A percentile compares a stretch with the other conserved stretches of the same genome.
Conservation (phyloP, 164 flowering plant species). For the Chimonanthus praecox region DNA sequence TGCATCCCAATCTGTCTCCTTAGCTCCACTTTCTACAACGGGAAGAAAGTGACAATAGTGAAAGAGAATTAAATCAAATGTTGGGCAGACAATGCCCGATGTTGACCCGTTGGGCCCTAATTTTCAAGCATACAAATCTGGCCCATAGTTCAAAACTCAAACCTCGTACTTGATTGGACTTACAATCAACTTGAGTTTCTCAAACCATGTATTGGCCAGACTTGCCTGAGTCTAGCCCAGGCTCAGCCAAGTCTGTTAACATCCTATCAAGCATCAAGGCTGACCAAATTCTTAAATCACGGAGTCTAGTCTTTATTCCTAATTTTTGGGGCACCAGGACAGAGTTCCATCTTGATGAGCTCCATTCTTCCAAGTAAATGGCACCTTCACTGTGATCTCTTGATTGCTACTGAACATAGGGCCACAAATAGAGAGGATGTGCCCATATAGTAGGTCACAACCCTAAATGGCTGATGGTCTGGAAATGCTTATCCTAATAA, state of each 20-base stretch:
- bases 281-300: no score
- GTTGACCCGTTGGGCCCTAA: neutral
- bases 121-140: neutral
- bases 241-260: neutral
- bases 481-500: neutral
- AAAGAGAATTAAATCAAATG: neutral
- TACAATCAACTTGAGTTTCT: neutral
- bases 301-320: no score
- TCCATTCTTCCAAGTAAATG: no score
- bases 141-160: no score
- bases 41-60: neutral
- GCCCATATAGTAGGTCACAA: neutral
- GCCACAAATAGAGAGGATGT: no score
- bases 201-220: neutral
- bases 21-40: conserved; percentile 41
- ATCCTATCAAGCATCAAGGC: no score
- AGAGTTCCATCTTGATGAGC: no score
- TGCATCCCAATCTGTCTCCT: conserved; percentile 57
- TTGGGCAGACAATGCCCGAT: neutral
- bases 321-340: no score
- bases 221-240: neutral
- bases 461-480: neutral
- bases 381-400: no score
- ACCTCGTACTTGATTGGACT: no score
- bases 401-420: no score